Conservation (phyloP, 306 rosid species). For the Ammopiptanthus mongolicus region DNA sequence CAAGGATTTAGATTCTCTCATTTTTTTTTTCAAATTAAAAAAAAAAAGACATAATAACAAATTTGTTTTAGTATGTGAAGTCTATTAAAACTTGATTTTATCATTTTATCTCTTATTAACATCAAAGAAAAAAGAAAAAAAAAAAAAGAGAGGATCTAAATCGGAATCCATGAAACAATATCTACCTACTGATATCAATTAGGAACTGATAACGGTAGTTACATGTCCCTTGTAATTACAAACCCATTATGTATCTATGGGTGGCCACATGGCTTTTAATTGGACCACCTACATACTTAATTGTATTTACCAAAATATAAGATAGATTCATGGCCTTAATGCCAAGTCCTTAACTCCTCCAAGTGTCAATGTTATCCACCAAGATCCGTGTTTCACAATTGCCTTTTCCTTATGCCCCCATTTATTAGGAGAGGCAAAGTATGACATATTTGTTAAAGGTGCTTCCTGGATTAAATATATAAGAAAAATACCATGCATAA, state of each 20-base stretch:
- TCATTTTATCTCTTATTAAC: no score
- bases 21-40: no score
- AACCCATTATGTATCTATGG: not conserved
- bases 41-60: no score
- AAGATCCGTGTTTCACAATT: not conserved
- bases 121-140: no score
- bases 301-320: not conserved
- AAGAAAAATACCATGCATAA: no score
- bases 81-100: no score
- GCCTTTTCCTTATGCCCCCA: not conserved
- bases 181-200: not conserved
- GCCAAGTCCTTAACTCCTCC: not conserved
- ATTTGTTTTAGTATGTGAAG: no score
- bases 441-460: not conserved
- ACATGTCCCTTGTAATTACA: not conserved
- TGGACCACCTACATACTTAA: not conserved
- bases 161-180: not conserved
- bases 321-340: not conserved
- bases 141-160: no score
- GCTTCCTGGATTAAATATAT: not conserved
- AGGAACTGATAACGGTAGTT: slow-evolving; percentile 10
- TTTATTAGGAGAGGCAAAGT: not conserved
- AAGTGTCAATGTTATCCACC: not conserved
- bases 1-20: no score
- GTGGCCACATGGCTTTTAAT: slow-evolving; percentile 9